These are phyloP conservation scores for Cryomyces minteri DNA, from an alignment of 495 filamentous ascomycete species.

Conservation along the genomic window DNA sequence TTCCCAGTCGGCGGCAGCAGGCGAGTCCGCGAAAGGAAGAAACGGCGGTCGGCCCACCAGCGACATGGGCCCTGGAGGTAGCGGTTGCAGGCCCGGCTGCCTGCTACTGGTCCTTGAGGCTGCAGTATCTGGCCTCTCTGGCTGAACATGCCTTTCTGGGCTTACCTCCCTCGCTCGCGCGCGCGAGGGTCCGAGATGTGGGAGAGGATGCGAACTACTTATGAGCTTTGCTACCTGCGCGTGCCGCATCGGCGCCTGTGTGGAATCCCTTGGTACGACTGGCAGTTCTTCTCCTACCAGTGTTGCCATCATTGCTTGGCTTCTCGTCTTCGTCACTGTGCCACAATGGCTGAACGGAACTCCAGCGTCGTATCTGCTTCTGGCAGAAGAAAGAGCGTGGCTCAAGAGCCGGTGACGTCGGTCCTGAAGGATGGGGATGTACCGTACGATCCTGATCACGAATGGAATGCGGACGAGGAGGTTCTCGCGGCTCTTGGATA, in stretches of 20 bases:
- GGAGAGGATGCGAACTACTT: slow-evolving; percentile 2
- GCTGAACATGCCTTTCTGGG: too few species aligned
- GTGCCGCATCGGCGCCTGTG: background rate
- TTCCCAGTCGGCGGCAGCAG: too few species aligned
- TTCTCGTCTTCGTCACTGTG: slow-evolving; percentile 4
- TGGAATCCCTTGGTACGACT: slow-evolving; percentile 4
- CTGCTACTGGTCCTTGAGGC: too few species aligned
- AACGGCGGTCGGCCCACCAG: too few species aligned
- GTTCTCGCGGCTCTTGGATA: slow-evolving; percentile 55
- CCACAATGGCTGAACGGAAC: slow-evolving; percentile 7
- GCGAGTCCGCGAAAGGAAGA: too few species aligned
- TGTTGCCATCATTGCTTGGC: background rate
- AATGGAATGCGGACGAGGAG: slow-evolving; percentile 40
- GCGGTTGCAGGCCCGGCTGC: too few species aligned
- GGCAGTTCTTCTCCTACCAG: background rate
- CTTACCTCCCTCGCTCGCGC: too few species aligned
- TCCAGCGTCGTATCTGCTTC: slow-evolving; percentile 6
- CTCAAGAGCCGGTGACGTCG: slow-evolving; percentile 45
- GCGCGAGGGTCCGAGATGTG: too few species aligned
- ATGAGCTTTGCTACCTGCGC: slow-evolving; percentile 2
- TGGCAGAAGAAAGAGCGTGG: slow-evolving; percentile 16
- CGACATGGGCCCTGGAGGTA: too few species aligned
- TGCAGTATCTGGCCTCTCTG: too few species aligned
- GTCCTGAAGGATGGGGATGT: slow-evolving; percentile 46
- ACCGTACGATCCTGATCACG: slow-evolving; percentile 32